Evolutionary conservation across 108 stramenopile species (phyloP), one percentile per base, ranked within the genome.

Genomic region (Conticribra guillardii): DNA sequence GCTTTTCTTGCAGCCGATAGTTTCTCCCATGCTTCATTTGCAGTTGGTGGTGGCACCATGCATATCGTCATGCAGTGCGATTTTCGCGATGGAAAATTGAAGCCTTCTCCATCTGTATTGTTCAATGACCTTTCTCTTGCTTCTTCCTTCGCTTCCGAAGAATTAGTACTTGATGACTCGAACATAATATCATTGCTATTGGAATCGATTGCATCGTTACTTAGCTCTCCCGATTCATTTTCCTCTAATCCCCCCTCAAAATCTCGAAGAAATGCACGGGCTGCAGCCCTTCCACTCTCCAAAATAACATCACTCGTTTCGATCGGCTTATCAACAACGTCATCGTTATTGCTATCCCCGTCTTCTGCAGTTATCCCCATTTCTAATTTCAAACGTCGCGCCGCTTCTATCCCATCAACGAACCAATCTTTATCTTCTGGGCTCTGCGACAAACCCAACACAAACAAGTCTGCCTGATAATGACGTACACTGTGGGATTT

Each of bases 11-110:
- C 81, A n/a, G 69, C 27, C 1, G 73, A 75, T 17, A 91, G 44
- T 58, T 59, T 23, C 19, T 85, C 53, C 92, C 92, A 93, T 18
- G 86, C 85, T 16, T 53, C 29, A 30, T 54, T 62, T 15, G 84
- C 71, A 19, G 68, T 58, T 19, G 84, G 72, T 14, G 87, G 89
- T n/a, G 89, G 89, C 9, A 93, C 92, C 61, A 88, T 65, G 56
- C 92, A 90, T 9, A 89, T 82, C 22, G 92, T 84, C 23, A 86
- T 60, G 45, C 75, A 69, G 60, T 76, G 75, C 50, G 75, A 76
- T 69, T 76, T 69, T 17, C 50, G 51, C 19, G 61, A 47, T 1
- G 67, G 65, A 4, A 75, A n/a, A 37, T 66, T 49, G 49, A 75
- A 75, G 41, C 45, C 45, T 30, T 30, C 56, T 46, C 9, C 3